Evolutionary conservation across 345 rosid species (phyloP).

Genomic region (Anacardium occidentale): DNA sequence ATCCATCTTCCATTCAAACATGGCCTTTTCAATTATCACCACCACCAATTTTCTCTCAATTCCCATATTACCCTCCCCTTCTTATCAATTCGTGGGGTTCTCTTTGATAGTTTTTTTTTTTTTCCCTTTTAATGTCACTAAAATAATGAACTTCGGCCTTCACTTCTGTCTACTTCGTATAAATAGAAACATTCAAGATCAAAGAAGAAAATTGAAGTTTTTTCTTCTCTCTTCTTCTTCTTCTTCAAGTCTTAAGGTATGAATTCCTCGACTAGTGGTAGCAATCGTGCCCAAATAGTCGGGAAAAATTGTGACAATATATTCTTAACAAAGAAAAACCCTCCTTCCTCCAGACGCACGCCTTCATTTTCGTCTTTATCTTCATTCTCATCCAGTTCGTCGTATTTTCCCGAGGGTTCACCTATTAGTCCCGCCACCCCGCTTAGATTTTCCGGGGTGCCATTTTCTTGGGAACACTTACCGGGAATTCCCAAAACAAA

Average conservation of each 20-base stretch:
- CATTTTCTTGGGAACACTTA: constrained; percentile 88
- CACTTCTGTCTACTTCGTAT: background rate
- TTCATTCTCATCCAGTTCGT: constrained; percentile 27
- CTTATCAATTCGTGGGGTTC: too few relatives aligned
- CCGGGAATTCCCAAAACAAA: constrained; percentile 87
- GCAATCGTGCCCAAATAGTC: constrained; percentile 22
- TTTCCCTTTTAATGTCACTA: too few relatives aligned
- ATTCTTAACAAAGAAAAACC: constrained; percentile 17
- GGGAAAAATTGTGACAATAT: constrained; percentile 16
- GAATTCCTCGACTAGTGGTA: constrained; percentile 18
- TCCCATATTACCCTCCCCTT: constrained; percentile 22
- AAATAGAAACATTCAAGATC: constrained; percentile 11
- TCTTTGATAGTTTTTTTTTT: too few relatives aligned
- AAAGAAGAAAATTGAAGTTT: background rate
- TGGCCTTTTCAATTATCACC: background rate
- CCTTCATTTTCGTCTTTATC: constrained; percentile 37
- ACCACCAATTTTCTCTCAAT: background rate
- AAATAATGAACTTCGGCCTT: background rate
- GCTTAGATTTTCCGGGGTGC: constrained; percentile 61
- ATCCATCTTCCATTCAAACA: background rate
- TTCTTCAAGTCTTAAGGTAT: constrained; percentile 2
- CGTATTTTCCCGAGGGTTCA: constrained; percentile 41
- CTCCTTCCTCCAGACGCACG: constrained; percentile 15
- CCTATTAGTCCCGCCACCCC: constrained; percentile 61
- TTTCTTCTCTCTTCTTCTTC: background rate